Evolutionary conservation across 2,329 filamentous ascomycete species (phyloP), one percentile per base, ranked within the genome.

Genomic region (Trichoderma sp.): DNA sequence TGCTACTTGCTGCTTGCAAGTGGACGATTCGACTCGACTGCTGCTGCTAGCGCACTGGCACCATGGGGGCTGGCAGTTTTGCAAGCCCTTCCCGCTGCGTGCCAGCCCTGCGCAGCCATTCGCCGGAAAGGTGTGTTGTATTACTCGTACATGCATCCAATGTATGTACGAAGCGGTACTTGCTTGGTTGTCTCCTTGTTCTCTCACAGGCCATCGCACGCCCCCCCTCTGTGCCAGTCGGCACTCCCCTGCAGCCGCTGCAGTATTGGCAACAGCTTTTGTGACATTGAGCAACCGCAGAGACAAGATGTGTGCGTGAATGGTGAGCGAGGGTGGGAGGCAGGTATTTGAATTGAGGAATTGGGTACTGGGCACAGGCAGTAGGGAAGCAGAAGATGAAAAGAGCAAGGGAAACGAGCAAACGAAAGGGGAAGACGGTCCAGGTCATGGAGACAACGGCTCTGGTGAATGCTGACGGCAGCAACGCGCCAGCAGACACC

Each of bases 161-260:
- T 39, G 34, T 34, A 3, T 2, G 30, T 39, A 39, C 12, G 34
- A 14, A 39, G 34, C 34, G 12, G 34, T 14, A 39, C 34, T 39
- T 39, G 5, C 34, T 39, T 39, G 34, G 34, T 14, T 39, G 34
- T 52, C 28, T 15, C 17, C 15, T 52, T 52, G 34, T 34, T 62
- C 39, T 62, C 48, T 54, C 48, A 30, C 24, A 17, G 21, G 48
- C 39, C 43, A 26, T 43, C 28, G 24, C 51, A 62, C 52, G 51
- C 60, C 60, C 60, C 59, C 51, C 51, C 51, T 26, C 19, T 28
- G 28, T 28, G 28, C 17, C 39, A 39, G 41, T 30, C 61, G 52
- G 61, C 51, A 63, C 61, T 63, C 50, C 61, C 61, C 61, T 48
- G 52, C 61, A 56, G 61, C 61, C 55, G 51, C 60, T 45, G 26